Conservation (phyloP, 148 eudicot species). For the Rhododendron ovatum region DNA sequence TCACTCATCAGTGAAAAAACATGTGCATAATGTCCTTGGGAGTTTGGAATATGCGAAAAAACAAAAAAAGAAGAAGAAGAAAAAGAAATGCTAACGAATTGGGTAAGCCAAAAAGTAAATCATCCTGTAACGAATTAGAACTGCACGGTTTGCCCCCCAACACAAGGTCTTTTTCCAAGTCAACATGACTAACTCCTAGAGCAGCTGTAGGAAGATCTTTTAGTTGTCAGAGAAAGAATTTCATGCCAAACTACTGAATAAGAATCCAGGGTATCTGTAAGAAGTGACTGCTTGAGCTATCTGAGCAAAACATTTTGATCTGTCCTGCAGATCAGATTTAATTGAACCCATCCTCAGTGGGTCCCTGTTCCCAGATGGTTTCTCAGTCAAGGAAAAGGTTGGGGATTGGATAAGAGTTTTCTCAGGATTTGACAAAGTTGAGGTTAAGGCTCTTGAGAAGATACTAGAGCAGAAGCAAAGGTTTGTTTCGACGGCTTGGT, state of each 20-base stretch:
- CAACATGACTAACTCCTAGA: not conserved
- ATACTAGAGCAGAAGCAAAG: constrained; percentile 96
- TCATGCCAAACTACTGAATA: not conserved
- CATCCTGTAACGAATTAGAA: not conserved
- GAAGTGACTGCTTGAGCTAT: not conserved
- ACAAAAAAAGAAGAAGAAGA: not conserved
- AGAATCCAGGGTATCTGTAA: not conserved
- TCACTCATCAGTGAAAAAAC: not conserved
- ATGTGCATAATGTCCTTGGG: not conserved
- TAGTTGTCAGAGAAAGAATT: not conserved
- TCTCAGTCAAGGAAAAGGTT: constrained; percentile 64
- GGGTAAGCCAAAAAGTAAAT: not conserved
- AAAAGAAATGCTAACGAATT: not conserved
- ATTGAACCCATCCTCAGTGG: constrained; percentile 61
- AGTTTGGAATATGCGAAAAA: not conserved
- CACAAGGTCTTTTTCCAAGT: not conserved
- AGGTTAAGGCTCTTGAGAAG: constrained; percentile 90
- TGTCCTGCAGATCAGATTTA: constrained; percentile 73
- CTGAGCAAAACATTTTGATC: constrained; percentile 14
- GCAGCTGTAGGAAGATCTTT: not conserved
- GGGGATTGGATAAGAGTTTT: constrained; percentile 63
- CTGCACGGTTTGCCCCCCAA: not conserved
- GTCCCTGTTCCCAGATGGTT: constrained; percentile 68
- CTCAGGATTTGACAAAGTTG: constrained; percentile 77
- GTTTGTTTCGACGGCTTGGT: constrained; percentile 30